These are phyloP conservation scores for Penicillium malachiteum DNA, from an alignment of 495 filamentous ascomycete genomes.

Conservation along the genomic window DNA sequence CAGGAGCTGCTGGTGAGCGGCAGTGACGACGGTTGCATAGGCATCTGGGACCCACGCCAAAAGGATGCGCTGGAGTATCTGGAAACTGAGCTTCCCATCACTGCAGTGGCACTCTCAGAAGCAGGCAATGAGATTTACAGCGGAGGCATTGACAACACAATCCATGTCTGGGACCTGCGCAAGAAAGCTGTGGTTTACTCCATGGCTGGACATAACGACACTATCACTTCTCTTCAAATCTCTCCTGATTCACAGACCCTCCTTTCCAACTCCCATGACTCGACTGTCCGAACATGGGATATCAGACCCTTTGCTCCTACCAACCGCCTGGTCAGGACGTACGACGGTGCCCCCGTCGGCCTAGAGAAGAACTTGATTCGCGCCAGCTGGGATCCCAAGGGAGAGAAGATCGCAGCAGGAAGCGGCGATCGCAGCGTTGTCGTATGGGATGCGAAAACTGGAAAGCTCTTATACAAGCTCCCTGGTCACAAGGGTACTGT, in stretches of 20 bases:
- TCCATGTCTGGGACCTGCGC: constrained; percentile 94
- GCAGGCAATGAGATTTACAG: constrained; percentile 95
- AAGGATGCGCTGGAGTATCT: constrained; percentile 87
- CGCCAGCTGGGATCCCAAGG: constrained; percentile 87
- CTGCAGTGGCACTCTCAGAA: constrained; percentile 84
- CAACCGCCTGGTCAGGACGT: constrained; percentile 79
- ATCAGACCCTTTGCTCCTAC: constrained; percentile 90
- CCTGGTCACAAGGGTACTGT: constrained; percentile 95
- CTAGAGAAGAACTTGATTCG: constrained; percentile 89
- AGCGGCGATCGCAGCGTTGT: constrained; percentile 88
- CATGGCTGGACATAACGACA: constrained; percentile 88
- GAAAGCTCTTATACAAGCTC: constrained; percentile 88
- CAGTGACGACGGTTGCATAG: constrained; percentile 90
- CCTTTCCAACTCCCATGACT: constrained; percentile 90
- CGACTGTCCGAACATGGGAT: constrained; percentile 92
- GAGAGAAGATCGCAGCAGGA: constrained; percentile 83
- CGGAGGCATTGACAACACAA: constrained; percentile 94
- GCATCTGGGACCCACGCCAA: constrained; percentile 94
- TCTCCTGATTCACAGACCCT: constrained; percentile 91
- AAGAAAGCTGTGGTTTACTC: constrained; percentile 86
- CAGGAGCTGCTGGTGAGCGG: constrained; percentile 86
- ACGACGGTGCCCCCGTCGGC: constrained; percentile 82
- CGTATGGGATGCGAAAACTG: constrained; percentile 81
- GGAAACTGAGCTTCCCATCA: constrained; percentile 90
- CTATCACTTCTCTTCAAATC: constrained; percentile 81